phyloP scores from a whole-genome alignment of 768 basidiomycete genomes.

The Phylloporus arenicola region DNA sequence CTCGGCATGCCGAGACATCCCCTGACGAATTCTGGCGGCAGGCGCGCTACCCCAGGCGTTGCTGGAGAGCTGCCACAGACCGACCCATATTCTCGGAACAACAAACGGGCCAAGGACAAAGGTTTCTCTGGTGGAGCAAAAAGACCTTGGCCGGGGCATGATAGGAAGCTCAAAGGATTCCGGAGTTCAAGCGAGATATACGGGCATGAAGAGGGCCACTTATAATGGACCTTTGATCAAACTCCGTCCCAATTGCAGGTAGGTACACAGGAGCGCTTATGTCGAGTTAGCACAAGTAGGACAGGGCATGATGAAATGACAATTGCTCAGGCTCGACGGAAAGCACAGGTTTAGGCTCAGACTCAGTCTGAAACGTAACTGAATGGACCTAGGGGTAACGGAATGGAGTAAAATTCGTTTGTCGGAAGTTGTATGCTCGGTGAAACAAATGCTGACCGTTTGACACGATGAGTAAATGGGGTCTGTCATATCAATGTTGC shows the following conservation, averaged over 20 bases:
- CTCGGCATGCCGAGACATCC: constrained; percentile 60
- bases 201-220: constrained; percentile 2
- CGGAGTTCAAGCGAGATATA: constrained; percentile 7
- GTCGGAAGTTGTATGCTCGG: constrained; percentile 7
- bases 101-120: constrained; percentile 52
- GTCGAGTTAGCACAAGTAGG: background rate
- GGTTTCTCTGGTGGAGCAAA: constrained; percentile 33
- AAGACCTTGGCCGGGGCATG: constrained; percentile 20
- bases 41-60: constrained; percentile 81
- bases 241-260: constrained; percentile 26
- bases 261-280: constrained; percentile 2
- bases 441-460: constrained; percentile 9
- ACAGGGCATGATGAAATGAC: background rate
- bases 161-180: constrained; percentile 6
- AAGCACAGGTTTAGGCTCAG: background rate
- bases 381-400: constrained; percentile 1
- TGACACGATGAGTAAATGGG: constrained; percentile 8
- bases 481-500: constrained; percentile 4
- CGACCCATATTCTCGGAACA: constrained; percentile 66
- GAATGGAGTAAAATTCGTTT: background rate
- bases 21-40: constrained; percentile 55
- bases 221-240: constrained; percentile 26
- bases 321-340: constrained; percentile 9
- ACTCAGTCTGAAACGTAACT: constrained; percentile 8
- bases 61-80: constrained; percentile 83